A percentile compares a stretch with the other conserved stretches of the same genome.
Conservation (phyloP, 768 basidiomycete species). For the Wakefieldia striispora region DNA sequence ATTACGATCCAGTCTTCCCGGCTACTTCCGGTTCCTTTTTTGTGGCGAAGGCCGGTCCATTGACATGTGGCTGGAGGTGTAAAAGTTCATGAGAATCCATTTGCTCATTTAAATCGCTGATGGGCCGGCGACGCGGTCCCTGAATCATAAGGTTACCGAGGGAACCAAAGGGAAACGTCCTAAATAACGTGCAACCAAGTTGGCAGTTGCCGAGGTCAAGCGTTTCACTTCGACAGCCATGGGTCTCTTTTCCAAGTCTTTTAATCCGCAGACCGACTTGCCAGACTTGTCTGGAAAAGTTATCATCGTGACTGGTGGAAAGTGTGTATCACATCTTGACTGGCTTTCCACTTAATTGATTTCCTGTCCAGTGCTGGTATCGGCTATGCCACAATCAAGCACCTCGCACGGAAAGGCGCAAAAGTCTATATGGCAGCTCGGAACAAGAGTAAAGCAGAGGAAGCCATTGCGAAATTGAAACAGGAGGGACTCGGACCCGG, state of each 20-base stretch:
- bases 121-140: no score
- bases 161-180: no score
- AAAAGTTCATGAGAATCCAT: no score
- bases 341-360: no score
- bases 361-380: slow-evolving; percentile 39
- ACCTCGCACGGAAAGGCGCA: slow-evolving; percentile 52
- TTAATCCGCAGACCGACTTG: slow-evolving; percentile 40
- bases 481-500: slow-evolving; percentile 42
- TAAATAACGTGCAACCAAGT: no score
- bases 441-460: slow-evolving; percentile 42
- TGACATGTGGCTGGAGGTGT: no score
- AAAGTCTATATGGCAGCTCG: slow-evolving; percentile 61
- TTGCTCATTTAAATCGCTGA: no score
- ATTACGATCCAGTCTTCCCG: no score
- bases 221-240: background rate
- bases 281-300: slow-evolving; percentile 38
- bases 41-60: no score
- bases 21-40: no score
- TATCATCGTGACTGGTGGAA: slow-evolving; percentile 56
- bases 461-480: slow-evolving; percentile 46
- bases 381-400: slow-evolving; percentile 50
- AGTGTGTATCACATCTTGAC: slow-evolving; percentile 31
- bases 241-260: slow-evolving; percentile 27
- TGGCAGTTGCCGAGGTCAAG: no score
- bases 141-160: no score